phyloP scores from a whole-genome alignment of 257 asterid genomes.

The Petunia secreta region DNA sequence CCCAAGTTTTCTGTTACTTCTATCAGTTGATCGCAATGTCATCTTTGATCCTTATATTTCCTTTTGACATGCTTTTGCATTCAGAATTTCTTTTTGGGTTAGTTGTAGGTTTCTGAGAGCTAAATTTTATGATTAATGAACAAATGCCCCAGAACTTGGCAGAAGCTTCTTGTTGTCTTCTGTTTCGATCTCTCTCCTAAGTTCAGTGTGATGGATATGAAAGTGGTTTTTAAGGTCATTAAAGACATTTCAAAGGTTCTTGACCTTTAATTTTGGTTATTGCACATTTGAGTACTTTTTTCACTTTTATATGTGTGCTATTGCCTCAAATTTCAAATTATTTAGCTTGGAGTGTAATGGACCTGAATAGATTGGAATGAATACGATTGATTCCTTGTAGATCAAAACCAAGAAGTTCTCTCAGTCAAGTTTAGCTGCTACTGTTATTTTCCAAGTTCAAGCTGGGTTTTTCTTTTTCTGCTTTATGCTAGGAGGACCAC shows the following conservation, averaged over 20 bases:
- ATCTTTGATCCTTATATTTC: neutral
- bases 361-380: neutral
- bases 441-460: neutral
- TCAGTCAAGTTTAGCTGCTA: neutral
- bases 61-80: neutral
- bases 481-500: neutral
- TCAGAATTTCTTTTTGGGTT: neutral
- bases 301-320: neutral
- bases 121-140: neutral
- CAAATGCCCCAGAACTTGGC: neutral
- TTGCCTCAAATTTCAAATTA: neutral
- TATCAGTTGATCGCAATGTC: neutral
- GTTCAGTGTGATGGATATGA: neutral
- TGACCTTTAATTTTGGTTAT: neutral
- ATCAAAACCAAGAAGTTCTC: neutral
- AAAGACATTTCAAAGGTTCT: neutral
- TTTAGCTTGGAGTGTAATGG: neutral
- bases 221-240: neutral
- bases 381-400: neutral
- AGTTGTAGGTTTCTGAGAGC: neutral
- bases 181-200: neutral
- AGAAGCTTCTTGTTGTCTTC: neutral
- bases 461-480: constrained; percentile 7
- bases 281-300: neutral
- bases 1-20: neutral